A percentile compares a stretch with the other conserved stretches of the same genome.
Evolutionary conservation across 176 grass and related monocot genomes (phyloP).

Genomic region (Ananas comosus): DNA sequence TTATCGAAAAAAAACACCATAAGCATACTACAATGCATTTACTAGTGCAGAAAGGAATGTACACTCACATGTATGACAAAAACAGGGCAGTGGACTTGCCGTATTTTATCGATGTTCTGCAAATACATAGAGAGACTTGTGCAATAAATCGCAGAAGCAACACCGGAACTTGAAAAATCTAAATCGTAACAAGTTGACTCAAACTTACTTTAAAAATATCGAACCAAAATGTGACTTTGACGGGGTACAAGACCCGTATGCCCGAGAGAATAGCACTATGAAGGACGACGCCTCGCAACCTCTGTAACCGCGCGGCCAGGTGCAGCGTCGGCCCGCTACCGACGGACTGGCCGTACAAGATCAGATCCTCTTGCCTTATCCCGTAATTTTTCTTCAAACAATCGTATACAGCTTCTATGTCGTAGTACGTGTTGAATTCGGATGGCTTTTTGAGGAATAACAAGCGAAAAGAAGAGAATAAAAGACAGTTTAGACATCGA

Average conservation of each 20-base stretch:
- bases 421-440: constrained; percentile 88
- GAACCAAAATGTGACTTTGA: constrained; percentile 95
- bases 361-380: constrained; percentile 73
- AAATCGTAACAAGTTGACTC: not conserved
- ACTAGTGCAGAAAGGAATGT: not conserved
- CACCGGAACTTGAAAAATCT: not conserved
- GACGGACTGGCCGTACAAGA: constrained; percentile 97
- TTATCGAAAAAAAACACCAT: too few relatives aligned
- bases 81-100: constrained; percentile 80
- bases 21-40: not conserved
- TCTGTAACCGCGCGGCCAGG: constrained; percentile 58
- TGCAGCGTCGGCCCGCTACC: constrained; percentile 97
- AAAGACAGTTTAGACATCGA: constrained; percentile 11
- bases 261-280: constrained; percentile 94
- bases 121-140: not conserved
- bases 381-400: constrained; percentile 90
- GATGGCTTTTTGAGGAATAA: constrained; percentile 53
- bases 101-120: constrained; percentile 99
- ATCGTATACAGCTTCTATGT: constrained; percentile 97
- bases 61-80: constrained; percentile 96
- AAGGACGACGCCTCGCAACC: constrained; percentile 87
- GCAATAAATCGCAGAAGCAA: not conserved
- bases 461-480: constrained; percentile 15
- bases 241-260: constrained; percentile 86
- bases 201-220: constrained; percentile 94